Percentiles rank a stretch among this genome's conserved stretches.
These are phyloP conservation scores for Angophora floribunda DNA, from an alignment of 345 rosid species.

Conservation along the genomic window DNA sequence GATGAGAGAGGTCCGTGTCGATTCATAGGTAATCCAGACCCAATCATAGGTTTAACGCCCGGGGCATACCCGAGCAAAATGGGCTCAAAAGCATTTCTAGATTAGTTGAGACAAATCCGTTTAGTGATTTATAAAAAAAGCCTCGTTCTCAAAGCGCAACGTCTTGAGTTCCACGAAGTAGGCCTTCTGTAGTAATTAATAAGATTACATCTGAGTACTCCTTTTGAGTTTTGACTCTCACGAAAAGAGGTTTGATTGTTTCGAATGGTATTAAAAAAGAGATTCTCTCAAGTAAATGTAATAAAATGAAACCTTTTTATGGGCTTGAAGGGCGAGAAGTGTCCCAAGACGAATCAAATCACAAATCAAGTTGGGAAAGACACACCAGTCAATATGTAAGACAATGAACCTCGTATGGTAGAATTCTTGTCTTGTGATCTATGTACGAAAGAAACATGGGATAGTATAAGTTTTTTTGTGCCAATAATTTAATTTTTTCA, in stretches of 20 bases:
- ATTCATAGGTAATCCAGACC: not conserved
- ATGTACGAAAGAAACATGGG: not conserved
- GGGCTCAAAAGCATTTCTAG: not conserved
- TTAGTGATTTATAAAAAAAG: not conserved
- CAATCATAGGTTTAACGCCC: no score
- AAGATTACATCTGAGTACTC: not conserved
- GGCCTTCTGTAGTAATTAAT: not conserved
- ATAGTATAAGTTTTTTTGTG: not conserved
- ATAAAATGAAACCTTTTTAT: not conserved
- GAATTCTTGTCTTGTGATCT: not conserved
- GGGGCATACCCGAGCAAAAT: not conserved
- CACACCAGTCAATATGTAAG: not conserved
- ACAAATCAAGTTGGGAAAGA: not conserved
- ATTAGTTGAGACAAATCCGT: not conserved
- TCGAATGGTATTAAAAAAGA: not conserved
- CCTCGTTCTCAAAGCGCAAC: not conserved
- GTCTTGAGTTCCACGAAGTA: not conserved
- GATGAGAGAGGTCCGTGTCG: not conserved
- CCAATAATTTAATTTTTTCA: not conserved
- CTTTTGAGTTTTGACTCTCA: not conserved
- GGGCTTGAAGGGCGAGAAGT: not conserved
- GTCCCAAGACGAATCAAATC: not conserved
- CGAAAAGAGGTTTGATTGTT: rapidly evolving
- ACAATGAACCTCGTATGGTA: not conserved
- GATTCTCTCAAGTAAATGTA: not conserved